These are phyloP conservation scores for Colletotrichum sidae DNA, from an alignment of 2,329 filamentous ascomycete genomes.

Conservation along the genomic window DNA sequence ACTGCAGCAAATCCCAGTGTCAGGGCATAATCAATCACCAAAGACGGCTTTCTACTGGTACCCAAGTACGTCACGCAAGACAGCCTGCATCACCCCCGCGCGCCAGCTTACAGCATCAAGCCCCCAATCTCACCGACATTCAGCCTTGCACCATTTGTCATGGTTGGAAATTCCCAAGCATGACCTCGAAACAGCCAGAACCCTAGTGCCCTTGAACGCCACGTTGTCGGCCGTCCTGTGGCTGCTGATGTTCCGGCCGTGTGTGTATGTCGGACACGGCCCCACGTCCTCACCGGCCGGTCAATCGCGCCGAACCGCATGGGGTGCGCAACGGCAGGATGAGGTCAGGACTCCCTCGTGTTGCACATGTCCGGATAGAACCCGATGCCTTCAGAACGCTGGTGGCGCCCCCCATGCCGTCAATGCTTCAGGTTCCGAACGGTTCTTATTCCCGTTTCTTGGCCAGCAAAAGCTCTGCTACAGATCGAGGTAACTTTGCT, in stretches of 20 bases:
- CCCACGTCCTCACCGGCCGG: constrained; percentile 1
- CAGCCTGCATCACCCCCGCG: too few species aligned
- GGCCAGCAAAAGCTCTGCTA: too few species aligned
- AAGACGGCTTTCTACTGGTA: too few species aligned
- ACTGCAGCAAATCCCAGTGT: too few species aligned
- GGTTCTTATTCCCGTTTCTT: too few species aligned
- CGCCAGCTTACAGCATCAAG: too few species aligned
- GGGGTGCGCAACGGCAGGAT: not conserved
- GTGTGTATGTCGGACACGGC: constrained; percentile 7
- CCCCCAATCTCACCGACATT: too few species aligned
- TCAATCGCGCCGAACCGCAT: constrained; percentile 12
- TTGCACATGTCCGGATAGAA: not conserved
- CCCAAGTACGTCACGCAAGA: too few species aligned
- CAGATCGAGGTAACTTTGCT: too few species aligned
- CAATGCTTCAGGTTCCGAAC: too few species aligned
- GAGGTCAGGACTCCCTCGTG: not conserved
- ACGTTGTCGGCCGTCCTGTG: not conserved
- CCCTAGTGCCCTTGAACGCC: not conserved
- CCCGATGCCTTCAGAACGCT: not conserved
- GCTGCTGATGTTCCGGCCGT: constrained; percentile 7
- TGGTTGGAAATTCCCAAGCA: not conserved
- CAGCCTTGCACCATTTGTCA: not conserved
- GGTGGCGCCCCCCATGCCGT: too few species aligned
- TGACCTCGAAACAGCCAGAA: not conserved
- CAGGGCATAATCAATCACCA: too few species aligned